Evolutionary conservation across 495 filamentous ascomycete species (phyloP).

Genomic region (Copromyces sp.): DNA sequence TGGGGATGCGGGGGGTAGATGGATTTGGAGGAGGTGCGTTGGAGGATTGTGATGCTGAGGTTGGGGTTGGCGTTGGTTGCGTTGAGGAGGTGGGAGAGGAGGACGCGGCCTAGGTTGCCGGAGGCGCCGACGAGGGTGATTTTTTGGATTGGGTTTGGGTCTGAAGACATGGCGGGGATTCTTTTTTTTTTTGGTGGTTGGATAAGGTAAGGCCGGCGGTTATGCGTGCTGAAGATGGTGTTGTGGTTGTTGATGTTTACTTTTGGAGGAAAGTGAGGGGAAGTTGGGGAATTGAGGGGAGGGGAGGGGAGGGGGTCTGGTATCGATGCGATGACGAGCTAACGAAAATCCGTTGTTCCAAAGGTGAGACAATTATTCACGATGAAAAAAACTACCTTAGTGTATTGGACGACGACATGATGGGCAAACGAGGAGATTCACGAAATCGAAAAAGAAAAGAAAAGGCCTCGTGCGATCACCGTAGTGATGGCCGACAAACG

Average conservation of each 20-base stretch:
- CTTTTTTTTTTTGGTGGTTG: neutral
- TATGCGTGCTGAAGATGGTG: neutral
- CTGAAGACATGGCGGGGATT: neutral
- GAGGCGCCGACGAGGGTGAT: conserved; percentile 27
- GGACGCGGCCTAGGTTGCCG: conserved; percentile 27
- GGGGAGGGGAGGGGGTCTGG: too few species aligned
- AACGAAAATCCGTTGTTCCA: neutral
- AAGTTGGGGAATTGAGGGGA: neutral
- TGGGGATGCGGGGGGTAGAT: conserved; percentile 3
- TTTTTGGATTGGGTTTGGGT: conserved; percentile 6
- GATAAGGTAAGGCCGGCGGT: neutral
- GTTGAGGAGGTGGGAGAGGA: conserved; percentile 24
- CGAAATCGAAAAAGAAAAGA: neutral
- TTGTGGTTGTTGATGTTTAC: neutral
- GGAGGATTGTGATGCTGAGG: conserved; percentile 29
- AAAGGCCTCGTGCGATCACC: neutral
- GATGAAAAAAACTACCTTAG: neutral
- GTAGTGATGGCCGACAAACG: neutral
- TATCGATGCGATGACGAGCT: too few species aligned
- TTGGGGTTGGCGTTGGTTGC: neutral
- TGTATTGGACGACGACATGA: neutral
- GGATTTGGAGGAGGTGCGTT: conserved; percentile 18
- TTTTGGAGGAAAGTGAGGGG: neutral
- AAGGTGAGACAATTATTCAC: neutral
- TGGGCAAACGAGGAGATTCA: neutral